Evolutionary conservation across 2,329 filamentous ascomycete species (phyloP).

Genomic region (Apiospora arundinis): DNA sequence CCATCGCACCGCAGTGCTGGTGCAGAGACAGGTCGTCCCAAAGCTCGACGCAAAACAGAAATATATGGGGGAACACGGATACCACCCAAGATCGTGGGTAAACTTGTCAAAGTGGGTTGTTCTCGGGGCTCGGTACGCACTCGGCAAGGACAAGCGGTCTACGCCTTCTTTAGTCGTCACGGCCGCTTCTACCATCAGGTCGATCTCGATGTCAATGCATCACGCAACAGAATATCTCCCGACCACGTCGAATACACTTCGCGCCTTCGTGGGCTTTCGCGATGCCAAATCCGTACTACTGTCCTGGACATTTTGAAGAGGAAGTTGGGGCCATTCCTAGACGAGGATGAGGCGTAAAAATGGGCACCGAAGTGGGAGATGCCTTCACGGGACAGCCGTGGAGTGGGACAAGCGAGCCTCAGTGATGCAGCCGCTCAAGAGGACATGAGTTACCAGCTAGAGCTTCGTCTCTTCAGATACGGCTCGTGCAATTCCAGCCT

Average conservation of each 20-base stretch:
- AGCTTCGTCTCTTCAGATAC: background rate
- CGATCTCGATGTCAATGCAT: background rate
- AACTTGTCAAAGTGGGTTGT: slow-evolving; percentile 8
- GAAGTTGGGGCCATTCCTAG: slow-evolving; percentile 7
- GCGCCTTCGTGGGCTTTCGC: slow-evolving; percentile 6
- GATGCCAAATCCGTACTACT: background rate
- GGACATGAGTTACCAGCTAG: background rate
- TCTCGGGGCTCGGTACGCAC: slow-evolving; percentile 3
- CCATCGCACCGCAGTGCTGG: background rate
- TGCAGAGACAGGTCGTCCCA: background rate
- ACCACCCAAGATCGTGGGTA: background rate
- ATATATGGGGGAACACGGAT: background rate
- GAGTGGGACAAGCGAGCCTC: background rate
- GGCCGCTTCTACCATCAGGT: slow-evolving; percentile 7
- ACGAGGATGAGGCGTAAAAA: background rate
- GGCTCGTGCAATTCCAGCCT: background rate
- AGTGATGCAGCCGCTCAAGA: background rate
- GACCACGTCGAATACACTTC: background rate
- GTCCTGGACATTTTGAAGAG: background rate
- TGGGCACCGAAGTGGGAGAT: background rate
- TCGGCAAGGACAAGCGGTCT: slow-evolving; percentile 6
- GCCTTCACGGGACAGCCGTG: background rate
- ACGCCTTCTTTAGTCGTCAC: slow-evolving; percentile 11
- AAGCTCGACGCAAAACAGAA: slow-evolving; percentile 1
- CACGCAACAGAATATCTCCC: slow-evolving; percentile 8